Evolutionary conservation across 2,329 filamentous ascomycete species (phyloP).

Genomic region (Beauveria australis): DNA sequence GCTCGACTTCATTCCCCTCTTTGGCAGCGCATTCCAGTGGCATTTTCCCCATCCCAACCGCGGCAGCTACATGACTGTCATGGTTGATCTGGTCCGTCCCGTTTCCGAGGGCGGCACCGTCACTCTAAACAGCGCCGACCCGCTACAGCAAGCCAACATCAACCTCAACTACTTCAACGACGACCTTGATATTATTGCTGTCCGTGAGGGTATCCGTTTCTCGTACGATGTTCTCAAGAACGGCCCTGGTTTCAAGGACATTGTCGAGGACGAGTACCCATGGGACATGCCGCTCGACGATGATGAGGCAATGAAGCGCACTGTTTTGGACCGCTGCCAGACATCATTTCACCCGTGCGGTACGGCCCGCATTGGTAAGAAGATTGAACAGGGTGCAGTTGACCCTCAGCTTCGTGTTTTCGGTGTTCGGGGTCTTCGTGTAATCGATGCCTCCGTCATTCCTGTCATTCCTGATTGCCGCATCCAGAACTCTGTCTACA

Average conservation of each 20-base stretch:
- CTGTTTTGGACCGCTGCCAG: conserved; percentile 50
- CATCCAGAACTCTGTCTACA: conserved; percentile 54
- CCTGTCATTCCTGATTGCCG: conserved; percentile 48
- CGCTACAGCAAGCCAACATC: conserved; percentile 50
- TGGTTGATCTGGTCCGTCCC: conserved; percentile 39
- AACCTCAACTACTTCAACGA: conserved; percentile 51
- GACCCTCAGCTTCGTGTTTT: conserved; percentile 23
- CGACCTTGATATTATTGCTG: conserved; percentile 47
- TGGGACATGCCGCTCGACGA: conserved; percentile 50
- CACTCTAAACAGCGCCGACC: conserved; percentile 46
- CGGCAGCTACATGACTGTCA: conserved; percentile 48
- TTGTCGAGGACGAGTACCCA: conserved; percentile 46
- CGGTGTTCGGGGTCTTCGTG: conserved; percentile 20
- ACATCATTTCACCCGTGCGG: conserved; percentile 53
- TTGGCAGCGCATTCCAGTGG: conserved; percentile 41
- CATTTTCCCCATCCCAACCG: conserved; percentile 31
- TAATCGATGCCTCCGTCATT: conserved; percentile 36
- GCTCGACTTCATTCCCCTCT: conserved; percentile 54
- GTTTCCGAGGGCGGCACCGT: conserved; percentile 36
- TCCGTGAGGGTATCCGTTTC: conserved; percentile 50
- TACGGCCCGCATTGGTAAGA: conserved; percentile 38
- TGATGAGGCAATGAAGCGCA: conserved; percentile 47
- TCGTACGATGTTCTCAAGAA: conserved; percentile 49
- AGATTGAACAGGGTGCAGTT: conserved; percentile 26
- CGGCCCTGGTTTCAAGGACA: conserved; percentile 48